Conservation (phyloP, 2,329 filamentous ascomycete species). For the Fusarium vanettenii region DNA sequence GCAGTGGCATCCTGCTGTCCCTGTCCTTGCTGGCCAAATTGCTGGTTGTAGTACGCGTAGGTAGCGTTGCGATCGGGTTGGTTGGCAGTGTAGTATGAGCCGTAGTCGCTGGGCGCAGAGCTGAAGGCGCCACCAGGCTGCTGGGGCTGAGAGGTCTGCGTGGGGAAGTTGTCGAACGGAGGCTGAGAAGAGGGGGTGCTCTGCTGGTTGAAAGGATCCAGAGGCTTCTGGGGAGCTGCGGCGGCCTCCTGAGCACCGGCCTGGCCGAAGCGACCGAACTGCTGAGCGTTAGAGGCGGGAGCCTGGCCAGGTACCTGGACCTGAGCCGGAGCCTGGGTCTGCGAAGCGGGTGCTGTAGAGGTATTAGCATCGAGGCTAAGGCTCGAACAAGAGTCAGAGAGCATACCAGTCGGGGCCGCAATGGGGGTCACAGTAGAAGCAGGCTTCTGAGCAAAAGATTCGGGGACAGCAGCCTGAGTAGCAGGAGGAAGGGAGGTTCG, state of each 20-base stretch:
- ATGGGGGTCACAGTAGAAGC: conserved; percentile 57
- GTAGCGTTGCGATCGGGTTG: conserved; percentile 73
- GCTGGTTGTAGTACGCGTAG: conserved; percentile 83
- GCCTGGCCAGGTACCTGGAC: conserved; percentile 54
- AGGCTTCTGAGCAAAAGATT: conserved; percentile 68
- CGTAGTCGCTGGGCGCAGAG: conserved; percentile 82
- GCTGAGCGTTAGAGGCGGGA: conserved; percentile 68
- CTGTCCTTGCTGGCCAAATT: conserved; percentile 69
- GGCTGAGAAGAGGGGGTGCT: conserved; percentile 60
- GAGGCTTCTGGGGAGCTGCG: conserved; percentile 78
- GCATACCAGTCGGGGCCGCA: conserved; percentile 50
- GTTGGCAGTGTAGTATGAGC: conserved; percentile 86
- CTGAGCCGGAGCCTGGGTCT: conserved; percentile 58
- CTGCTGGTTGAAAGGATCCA: conserved; percentile 88
- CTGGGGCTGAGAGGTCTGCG: conserved; percentile 69
- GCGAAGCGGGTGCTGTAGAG: conserved; percentile 31
- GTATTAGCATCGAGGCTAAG: conserved; percentile 18
- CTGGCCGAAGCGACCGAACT: conserved; percentile 78
- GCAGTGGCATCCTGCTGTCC: conserved; percentile 79
- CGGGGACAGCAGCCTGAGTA: conserved; percentile 65
- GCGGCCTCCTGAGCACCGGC: conserved; percentile 69
- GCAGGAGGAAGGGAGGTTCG: conserved; percentile 87
- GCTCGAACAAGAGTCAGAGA: background rate
- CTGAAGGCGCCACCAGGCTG: conserved; percentile 75
- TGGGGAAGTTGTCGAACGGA: conserved; percentile 72